Percentiles rank a stretch among this genome's conserved stretches.
Conservation (phyloP, 129 eudicot genomes). For the Lactuca sativa region DNA sequence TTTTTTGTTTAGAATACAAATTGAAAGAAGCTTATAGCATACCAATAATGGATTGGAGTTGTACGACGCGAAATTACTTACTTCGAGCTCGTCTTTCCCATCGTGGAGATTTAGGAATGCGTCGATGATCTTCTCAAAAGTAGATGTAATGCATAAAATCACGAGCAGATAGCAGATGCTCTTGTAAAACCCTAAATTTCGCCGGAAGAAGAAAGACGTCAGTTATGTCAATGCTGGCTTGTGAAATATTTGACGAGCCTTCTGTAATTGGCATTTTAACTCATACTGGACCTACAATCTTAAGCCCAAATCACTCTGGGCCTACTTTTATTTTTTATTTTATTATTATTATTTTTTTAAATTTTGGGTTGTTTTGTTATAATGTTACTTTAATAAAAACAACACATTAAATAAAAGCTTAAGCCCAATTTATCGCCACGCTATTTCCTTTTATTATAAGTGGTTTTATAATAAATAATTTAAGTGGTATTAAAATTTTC, state of each 20-base stretch:
- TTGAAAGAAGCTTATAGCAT: not conserved
- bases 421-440: too few species aligned
- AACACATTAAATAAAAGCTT: too few species aligned
- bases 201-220: slow-evolving; percentile 13
- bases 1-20: not conserved
- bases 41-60: not conserved
- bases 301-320: not conserved
- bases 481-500: too few species aligned
- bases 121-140: slow-evolving; percentile 1
- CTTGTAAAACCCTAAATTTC: slow-evolving; percentile 23
- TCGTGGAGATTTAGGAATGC: not conserved
- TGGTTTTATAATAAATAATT: too few species aligned
- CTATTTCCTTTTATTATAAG: too few species aligned
- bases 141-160: slow-evolving; percentile 9
- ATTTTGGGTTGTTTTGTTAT: too few species aligned
- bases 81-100: slow-evolving; percentile 49
- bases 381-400: too few species aligned
- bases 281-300: not conserved
- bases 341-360: too few species aligned
- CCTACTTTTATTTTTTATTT: not conserved
- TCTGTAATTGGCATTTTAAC: not conserved
- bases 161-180: slow-evolving; percentile 6
- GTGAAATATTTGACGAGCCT: not conserved
- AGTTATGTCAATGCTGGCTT: not conserved
- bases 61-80: slow-evolving; percentile 21